A percentile compares a stretch with the other conserved stretches of the same genome.
Evolutionary conservation across 371 early-diverging fungal genomes (phyloP).

Genomic region (Phascolomyces articulosus): DNA sequence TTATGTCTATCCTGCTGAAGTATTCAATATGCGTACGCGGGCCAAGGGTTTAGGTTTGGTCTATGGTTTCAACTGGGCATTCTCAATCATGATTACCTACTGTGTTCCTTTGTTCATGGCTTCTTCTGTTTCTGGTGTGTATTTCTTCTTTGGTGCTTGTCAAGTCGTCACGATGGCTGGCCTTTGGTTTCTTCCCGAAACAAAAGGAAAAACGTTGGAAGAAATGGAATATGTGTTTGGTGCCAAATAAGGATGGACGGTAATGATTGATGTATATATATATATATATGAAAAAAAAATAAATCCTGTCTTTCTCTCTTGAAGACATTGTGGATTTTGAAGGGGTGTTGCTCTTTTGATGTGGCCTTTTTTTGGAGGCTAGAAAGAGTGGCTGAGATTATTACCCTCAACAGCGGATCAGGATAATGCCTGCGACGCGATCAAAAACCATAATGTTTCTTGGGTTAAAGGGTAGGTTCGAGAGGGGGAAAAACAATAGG

Average conservation of each 20-base stretch:
- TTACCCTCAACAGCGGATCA: constrained; percentile 49
- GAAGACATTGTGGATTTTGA: constrained; percentile 15
- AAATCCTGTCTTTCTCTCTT: neutral
- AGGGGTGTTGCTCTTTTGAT: constrained; percentile 21
- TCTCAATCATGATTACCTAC: constrained; percentile 52
- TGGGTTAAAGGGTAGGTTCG: constrained; percentile 4
- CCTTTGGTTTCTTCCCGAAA: constrained; percentile 55
- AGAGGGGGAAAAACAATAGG: neutral
- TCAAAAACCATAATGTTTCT: constrained; percentile 18
- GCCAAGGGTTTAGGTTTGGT: constrained; percentile 47
- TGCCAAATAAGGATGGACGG: constrained; percentile 24
- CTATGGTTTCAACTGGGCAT: constrained; percentile 69
- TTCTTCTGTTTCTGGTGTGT: constrained; percentile 61
- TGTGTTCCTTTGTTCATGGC: constrained; percentile 47
- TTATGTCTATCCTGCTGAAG: constrained; percentile 73
- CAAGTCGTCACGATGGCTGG: constrained; percentile 39
- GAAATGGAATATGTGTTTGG: constrained; percentile 62
- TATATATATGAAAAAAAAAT: neutral
- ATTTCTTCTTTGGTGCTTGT: constrained; percentile 59
- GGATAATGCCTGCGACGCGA: constrained; percentile 52
- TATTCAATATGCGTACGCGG: constrained; percentile 56
- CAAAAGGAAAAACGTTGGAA: constrained; percentile 60
- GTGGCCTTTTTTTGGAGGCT: constrained; percentile 11
- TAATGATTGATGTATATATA: no score
- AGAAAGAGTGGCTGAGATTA: constrained; percentile 37